Evolutionary conservation across 2,329 filamentous ascomycete genomes (phyloP).

Genomic region (Ampelomyces quisqualis): DNA sequence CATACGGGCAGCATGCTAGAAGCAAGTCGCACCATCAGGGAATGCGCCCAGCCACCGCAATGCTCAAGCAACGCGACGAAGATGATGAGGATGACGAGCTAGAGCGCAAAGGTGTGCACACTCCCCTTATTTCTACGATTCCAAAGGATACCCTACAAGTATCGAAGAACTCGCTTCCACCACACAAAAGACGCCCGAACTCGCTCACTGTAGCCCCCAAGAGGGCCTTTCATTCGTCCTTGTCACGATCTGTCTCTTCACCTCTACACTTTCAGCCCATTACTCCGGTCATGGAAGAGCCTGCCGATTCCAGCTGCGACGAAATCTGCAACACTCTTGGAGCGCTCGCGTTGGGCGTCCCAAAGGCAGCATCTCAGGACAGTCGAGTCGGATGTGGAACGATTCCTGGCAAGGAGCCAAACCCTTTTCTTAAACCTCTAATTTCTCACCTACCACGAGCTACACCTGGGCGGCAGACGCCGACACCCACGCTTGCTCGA

Average conservation of each 20-base stretch:
- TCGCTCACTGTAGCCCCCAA: slow-evolving; percentile 19
- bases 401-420: slow-evolving; percentile 29
- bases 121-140: slow-evolving; percentile 45
- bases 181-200: slow-evolving; percentile 18
- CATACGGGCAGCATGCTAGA: slow-evolving; percentile 48
- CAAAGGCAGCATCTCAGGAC: slow-evolving; percentile 18
- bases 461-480: slow-evolving; percentile 21
- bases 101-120: slow-evolving; percentile 50
- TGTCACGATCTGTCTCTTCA: slow-evolving; percentile 27
- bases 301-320: slow-evolving; percentile 34
- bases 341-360: slow-evolving; percentile 28
- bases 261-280: slow-evolving; percentile 24
- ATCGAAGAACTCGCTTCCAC: slow-evolving; percentile 28
- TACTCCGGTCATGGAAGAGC: slow-evolving; percentile 30
- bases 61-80: slow-evolving; percentile 46
- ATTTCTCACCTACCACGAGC: slow-evolving; percentile 28
- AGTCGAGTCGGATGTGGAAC: slow-evolving; percentile 30
- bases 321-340: slow-evolving; percentile 26
- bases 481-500: slow-evolving; percentile 14
- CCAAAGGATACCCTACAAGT: slow-evolving; percentile 31
- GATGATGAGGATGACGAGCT: slow-evolving; percentile 43
- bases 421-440: slow-evolving; percentile 25
- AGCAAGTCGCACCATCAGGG: slow-evolving; percentile 49
- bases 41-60: slow-evolving; percentile 43
- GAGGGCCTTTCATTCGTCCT: slow-evolving; percentile 16